These are phyloP conservation scores for Neofusicoccum ribis DNA, from an alignment of 2,329 filamentous ascomycete species.

Conservation along the genomic window DNA sequence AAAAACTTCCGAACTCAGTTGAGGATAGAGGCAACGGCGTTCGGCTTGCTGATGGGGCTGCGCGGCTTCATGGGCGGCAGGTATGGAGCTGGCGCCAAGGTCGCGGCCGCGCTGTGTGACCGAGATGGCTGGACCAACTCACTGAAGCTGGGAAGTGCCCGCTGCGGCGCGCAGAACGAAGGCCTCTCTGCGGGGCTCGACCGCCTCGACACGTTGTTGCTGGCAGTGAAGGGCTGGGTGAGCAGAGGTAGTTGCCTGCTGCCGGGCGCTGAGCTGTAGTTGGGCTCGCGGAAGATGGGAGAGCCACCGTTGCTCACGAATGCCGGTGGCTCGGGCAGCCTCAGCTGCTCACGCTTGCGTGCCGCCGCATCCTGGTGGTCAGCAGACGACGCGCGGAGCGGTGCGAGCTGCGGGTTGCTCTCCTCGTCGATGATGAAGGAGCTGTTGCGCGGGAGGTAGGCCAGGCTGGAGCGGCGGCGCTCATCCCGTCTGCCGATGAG, in stretches of 20 bases:
- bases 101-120: slow-evolving; percentile 21
- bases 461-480: slow-evolving; percentile 36
- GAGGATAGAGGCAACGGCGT: slow-evolving; percentile 12
- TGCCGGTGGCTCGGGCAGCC: slow-evolving; percentile 18
- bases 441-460: slow-evolving; percentile 38
- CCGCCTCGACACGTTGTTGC: background rate
- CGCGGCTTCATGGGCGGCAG: slow-evolving; percentile 22
- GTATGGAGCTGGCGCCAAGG: slow-evolving; percentile 19
- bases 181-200: slow-evolving; percentile 21
- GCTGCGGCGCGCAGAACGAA: slow-evolving; percentile 24
- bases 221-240: slow-evolving; percentile 30
- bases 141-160: slow-evolving; percentile 34
- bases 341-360: slow-evolving; percentile 30
- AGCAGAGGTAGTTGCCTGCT: slow-evolving; percentile 24
- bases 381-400: slow-evolving; percentile 2
- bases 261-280: background rate
- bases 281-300: slow-evolving; percentile 18
- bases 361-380: slow-evolving; percentile 1
- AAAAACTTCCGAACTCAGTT: background rate
- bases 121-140: slow-evolving; percentile 33
- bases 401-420: slow-evolving; percentile 18
- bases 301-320: background rate
- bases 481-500: slow-evolving; percentile 38
- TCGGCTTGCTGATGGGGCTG: slow-evolving; percentile 12
- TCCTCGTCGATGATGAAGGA: slow-evolving; percentile 40